Evolutionary conservation across 345 rosid species (phyloP).

Genomic region (Lepidium africanum): DNA sequence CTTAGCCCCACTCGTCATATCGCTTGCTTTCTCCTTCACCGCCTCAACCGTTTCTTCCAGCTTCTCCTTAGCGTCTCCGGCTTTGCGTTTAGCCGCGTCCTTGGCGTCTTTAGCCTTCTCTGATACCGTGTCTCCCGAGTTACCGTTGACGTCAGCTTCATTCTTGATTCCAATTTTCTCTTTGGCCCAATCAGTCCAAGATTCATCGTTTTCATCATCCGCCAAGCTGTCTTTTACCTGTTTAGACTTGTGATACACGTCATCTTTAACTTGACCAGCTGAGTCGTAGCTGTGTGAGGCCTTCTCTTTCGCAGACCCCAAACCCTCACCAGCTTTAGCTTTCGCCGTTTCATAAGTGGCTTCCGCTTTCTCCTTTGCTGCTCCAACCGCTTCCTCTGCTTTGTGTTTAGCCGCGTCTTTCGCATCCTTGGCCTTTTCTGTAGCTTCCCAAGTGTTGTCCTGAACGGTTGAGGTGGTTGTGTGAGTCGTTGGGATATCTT

Average conservation of each 20-base stretch:
- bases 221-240: conserved; percentile 22
- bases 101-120: conserved; percentile 25
- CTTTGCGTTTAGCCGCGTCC: conserved; percentile 21
- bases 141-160: neutral
- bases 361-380: conserved; percentile 21
- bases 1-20: conserved; percentile 20
- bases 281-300: conserved; percentile 10
- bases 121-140: conserved; percentile 13
- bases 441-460: conserved; percentile 13
- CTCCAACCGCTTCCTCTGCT: conserved; percentile 17
- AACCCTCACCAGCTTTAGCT: conserved; percentile 11
- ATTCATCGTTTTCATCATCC: conserved; percentile 5
- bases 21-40: conserved; percentile 24
- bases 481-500: conserved; percentile 15
- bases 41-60: conserved; percentile 19
- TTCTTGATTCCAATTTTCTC: conserved; percentile 13
- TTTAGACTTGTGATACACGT: conserved; percentile 20
- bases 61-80: conserved; percentile 12
- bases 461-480: conserved; percentile 12
- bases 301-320: conserved; percentile 17
- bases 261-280: conserved; percentile 27
- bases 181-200: conserved; percentile 17
- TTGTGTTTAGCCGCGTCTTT: conserved; percentile 13
- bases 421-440: conserved; percentile 23
- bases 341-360: conserved; percentile 17